Evolutionary conservation across 192 early-diverging fungal species (phyloP).

Genomic region (Coemansia sp.): DNA sequence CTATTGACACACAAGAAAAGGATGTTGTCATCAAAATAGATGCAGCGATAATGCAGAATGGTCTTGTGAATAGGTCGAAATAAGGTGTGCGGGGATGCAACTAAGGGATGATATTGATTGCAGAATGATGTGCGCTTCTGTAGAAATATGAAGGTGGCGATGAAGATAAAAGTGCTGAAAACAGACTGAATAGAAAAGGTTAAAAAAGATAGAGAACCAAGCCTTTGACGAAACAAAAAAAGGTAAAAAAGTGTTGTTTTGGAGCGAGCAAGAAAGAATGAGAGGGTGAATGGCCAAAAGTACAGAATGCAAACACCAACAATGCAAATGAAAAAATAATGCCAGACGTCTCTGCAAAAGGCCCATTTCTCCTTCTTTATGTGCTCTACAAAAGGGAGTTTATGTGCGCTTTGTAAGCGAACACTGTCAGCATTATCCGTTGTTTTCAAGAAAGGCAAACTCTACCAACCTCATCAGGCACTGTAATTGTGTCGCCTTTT

Average conservation of each 20-base stretch:
- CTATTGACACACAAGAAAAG: not conserved
- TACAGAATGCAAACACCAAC: not conserved
- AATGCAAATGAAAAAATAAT: not conserved
- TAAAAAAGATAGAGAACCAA: not conserved
- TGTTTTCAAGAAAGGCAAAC: not conserved
- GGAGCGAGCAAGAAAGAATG: not conserved
- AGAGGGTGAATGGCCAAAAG: not conserved
- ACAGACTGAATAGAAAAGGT: not conserved
- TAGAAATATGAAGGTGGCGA: not conserved
- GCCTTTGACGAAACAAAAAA: not conserved
- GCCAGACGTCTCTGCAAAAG: not conserved
- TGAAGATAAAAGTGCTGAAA: not conserved
- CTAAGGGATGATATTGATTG: not conserved
- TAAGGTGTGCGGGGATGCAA: not conserved
- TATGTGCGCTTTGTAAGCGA: not conserved
- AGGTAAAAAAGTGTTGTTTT: not conserved
- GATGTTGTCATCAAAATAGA: not conserved
- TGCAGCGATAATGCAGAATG: not conserved
- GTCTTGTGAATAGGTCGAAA: not conserved
- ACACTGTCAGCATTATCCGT: not conserved
- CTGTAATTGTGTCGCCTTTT: not conserved
- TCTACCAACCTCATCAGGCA: not conserved
- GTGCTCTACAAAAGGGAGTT: not conserved
- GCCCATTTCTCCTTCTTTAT: too few relatives aligned
- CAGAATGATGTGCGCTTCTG: not conserved